A percentile compares a stretch with the other conserved stretches of the same genome.
These are phyloP conservation scores for Fusarium lateritium DNA, from an alignment of 2,329 filamentous ascomycete genomes.

Conservation along the genomic window DNA sequence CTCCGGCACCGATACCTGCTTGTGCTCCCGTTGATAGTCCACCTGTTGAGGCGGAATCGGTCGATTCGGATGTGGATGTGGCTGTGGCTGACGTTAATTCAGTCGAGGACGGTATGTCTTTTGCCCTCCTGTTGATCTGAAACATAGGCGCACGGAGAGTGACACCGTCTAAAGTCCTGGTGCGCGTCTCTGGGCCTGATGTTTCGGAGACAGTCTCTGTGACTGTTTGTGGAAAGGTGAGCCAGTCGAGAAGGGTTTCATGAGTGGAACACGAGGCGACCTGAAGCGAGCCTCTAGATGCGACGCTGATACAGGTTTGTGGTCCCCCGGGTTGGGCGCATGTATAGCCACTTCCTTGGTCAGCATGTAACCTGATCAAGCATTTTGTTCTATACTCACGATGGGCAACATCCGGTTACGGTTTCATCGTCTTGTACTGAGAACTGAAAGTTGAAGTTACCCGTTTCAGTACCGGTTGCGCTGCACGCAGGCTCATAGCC, in stretches of 20 bases:
- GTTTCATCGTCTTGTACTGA: background rate
- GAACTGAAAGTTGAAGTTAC: constrained; percentile 18
- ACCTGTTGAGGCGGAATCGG: accelerated
- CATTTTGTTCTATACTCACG: background rate
- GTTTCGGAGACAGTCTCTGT: background rate
- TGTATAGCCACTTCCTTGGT: accelerated
- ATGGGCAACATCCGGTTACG: constrained; percentile 9
- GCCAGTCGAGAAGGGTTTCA: background rate
- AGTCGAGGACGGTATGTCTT: background rate
- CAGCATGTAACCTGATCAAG: accelerated
- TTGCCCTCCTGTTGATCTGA: background rate
- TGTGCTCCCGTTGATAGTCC: background rate
- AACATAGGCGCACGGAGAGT: constrained; percentile 14
- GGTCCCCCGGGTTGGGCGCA: background rate
- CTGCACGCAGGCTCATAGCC: constrained; percentile 1
- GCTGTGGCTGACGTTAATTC: background rate
- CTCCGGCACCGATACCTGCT: constrained; percentile 5
- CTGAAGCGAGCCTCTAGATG: background rate
- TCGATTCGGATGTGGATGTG: background rate
- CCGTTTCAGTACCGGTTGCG: background rate
- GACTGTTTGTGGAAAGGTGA: background rate
- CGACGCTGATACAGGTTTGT: constrained; percentile 1
- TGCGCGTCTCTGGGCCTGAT: background rate
- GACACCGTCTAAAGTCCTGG: background rate
- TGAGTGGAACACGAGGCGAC: background rate